Evolutionary conservation across 345 rosid genomes (phyloP).

Genomic region (Rhizophora apiculata): DNA sequence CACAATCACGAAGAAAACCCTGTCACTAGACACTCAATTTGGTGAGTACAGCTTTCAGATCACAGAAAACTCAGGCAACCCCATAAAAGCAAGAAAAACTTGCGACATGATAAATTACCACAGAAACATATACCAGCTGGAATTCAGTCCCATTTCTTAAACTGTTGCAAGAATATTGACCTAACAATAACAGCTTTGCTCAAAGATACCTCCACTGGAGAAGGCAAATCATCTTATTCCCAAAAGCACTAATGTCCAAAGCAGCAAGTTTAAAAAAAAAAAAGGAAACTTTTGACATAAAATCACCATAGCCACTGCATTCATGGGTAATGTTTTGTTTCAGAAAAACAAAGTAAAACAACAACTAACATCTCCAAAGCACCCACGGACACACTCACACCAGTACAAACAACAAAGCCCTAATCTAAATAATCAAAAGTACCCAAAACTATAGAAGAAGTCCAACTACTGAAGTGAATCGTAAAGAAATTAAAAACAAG

Average conservation of each 20-base stretch:
- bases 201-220: too few relatives aligned
- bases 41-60: slow-evolving; percentile 2
- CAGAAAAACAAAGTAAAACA: not conserved
- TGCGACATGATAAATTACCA: not conserved
- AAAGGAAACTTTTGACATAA: not conserved
- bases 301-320: not conserved
- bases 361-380: not conserved
- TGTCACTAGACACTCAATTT: not conserved
- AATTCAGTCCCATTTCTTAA: not conserved
- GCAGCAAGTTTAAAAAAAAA: too few relatives aligned
- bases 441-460: not conserved
- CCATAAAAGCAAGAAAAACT: slow-evolving; percentile 1
- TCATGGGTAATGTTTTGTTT: not conserved
- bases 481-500: not conserved
- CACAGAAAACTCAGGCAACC: not conserved
- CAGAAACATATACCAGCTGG: not conserved
- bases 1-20: not conserved
- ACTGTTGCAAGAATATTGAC: too few relatives aligned
- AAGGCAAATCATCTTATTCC: not conserved
- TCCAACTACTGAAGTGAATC: not conserved
- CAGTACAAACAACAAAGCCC: slow-evolving; percentile 4
- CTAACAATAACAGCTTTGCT: too few relatives aligned
- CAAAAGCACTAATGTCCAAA: not conserved
- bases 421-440: not conserved
- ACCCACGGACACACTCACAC: not conserved